Conservation (phyloP, 2,329 filamentous ascomycete genomes). For the Pseudocercospora eumusae region DNA sequence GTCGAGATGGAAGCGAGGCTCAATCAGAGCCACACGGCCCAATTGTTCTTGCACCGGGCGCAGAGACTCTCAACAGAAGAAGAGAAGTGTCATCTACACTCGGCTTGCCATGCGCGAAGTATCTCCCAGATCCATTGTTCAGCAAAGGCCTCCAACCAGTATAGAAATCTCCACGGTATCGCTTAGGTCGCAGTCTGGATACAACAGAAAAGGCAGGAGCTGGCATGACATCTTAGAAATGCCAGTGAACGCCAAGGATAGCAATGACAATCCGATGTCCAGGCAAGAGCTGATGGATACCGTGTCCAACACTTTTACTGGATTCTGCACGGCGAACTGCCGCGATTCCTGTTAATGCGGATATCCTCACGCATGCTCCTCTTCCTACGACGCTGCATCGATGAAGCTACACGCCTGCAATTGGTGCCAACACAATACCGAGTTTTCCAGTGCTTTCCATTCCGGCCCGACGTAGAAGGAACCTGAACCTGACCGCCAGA, state of each 20-base stretch:
- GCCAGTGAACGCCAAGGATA: conserved; percentile 37
- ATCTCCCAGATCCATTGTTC: conserved; percentile 34
- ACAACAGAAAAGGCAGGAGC: conserved; percentile 11
- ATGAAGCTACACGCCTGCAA: conserved; percentile 37
- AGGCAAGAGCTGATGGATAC: conserved; percentile 39
- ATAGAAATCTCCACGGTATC: conserved; percentile 30
- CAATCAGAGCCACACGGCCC: conserved; percentile 26
- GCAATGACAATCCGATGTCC: conserved; percentile 36
- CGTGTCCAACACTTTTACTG: conserved; percentile 39
- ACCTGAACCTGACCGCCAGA: conserved; percentile 35
- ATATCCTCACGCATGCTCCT: conserved; percentile 31
- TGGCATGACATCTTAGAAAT: conserved; percentile 39
- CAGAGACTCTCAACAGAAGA: conserved; percentile 30
- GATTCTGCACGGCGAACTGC: conserved; percentile 30
- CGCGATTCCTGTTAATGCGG: conserved; percentile 26
- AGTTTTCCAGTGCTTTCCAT: conserved; percentile 39
- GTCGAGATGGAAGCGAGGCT: conserved; percentile 30
- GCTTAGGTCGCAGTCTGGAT: conserved; percentile 36
- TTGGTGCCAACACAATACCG: conserved; percentile 32
- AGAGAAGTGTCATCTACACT: conserved; percentile 32
- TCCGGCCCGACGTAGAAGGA: conserved; percentile 39
- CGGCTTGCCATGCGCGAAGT: conserved; percentile 27
- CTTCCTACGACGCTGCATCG: conserved; percentile 37
- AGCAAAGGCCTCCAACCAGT: conserved; percentile 31
- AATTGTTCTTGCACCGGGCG: conserved; percentile 25